These are phyloP conservation scores for Didymella glomerata DNA, from an alignment of 2,329 filamentous ascomycete genomes.

Conservation along the genomic window DNA sequence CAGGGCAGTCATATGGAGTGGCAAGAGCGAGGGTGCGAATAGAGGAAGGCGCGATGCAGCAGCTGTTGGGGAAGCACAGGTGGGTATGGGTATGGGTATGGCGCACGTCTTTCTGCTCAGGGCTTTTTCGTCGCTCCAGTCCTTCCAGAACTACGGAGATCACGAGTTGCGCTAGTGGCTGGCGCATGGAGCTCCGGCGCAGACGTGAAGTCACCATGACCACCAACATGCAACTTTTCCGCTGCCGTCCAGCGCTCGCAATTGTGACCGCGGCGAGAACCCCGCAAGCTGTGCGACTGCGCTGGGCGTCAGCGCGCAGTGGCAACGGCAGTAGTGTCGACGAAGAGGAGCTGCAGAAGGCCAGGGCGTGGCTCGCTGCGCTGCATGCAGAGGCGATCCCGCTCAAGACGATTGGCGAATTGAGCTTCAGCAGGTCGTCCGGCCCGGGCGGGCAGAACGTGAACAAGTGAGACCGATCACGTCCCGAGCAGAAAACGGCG, in stretches of 20 bases:
- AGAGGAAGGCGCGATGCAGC: conserved; percentile 28
- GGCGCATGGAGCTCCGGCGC: conserved; percentile 14
- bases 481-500: conserved; percentile 25
- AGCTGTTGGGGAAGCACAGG: conserved; percentile 28
- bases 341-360: conserved; percentile 51
- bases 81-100: conserved; percentile 21
- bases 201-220: conserved; percentile 21
- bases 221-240: conserved; percentile 25
- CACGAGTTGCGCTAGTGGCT: conserved; percentile 20
- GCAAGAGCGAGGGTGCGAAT: conserved; percentile 26
- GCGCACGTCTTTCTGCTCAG: conserved; percentile 19
- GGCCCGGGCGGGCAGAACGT: conserved; percentile 74
- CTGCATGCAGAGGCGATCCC: conserved; percentile 65
- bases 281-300: conserved; percentile 18
- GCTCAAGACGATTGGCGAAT: conserved; percentile 60
- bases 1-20: conserved; percentile 26
- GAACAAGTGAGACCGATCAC: conserved; percentile 64
- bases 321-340: conserved; percentile 21
- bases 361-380: conserved; percentile 65
- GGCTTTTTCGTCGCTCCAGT: conserved; percentile 17
- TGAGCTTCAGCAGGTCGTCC: conserved; percentile 70
- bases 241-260: conserved; percentile 18
- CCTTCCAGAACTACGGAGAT: conserved; percentile 12
- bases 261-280: conserved; percentile 17
- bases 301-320: conserved; percentile 19